Conservation (phyloP, 2,329 filamentous ascomycete genomes). For the Aureobasidium lini region DNA sequence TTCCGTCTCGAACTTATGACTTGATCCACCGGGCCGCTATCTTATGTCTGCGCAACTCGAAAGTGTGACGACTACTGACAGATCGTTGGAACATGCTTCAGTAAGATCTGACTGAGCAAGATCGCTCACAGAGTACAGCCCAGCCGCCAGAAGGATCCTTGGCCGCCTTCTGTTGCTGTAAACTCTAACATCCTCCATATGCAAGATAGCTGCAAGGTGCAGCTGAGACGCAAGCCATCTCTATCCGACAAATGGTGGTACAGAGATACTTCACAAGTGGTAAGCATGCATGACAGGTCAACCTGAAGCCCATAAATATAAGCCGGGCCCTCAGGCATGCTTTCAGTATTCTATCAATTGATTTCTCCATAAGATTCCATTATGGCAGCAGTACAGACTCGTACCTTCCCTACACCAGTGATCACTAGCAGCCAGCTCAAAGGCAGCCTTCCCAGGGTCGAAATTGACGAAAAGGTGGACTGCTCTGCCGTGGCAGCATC, state of each 20-base stretch:
- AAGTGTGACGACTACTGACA: too few species aligned
- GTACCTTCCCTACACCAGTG: neutral
- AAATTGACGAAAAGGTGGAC: conserved; percentile 9
- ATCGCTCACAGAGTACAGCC: too few species aligned
- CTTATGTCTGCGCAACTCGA: neutral
- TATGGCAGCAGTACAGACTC: neutral
- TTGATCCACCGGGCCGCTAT: too few species aligned
- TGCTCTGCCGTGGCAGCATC: neutral
- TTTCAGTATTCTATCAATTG: neutral
- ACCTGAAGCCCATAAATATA: neutral
- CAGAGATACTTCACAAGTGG: neutral
- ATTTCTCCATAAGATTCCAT: too few species aligned
- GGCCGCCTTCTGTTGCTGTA: too few species aligned
- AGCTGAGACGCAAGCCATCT: neutral
- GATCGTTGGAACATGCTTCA: too few species aligned
- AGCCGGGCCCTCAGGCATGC: too few species aligned
- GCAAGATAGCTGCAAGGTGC: neutral
- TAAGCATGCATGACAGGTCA: neutral
- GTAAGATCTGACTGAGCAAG: too few species aligned
- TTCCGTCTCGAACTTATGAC: neutral
- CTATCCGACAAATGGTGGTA: neutral
- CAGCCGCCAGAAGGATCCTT: too few species aligned
- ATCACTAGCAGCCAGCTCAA: conserved; percentile 9
- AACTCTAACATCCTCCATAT: too few species aligned
- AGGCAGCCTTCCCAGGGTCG: conserved; percentile 5